A percentile compares a stretch with the other conserved stretches of the same genome.
These are phyloP conservation scores for Microcyclospora pomicola DNA, from an alignment of 2,329 filamentous ascomycete genomes.

Conservation along the genomic window DNA sequence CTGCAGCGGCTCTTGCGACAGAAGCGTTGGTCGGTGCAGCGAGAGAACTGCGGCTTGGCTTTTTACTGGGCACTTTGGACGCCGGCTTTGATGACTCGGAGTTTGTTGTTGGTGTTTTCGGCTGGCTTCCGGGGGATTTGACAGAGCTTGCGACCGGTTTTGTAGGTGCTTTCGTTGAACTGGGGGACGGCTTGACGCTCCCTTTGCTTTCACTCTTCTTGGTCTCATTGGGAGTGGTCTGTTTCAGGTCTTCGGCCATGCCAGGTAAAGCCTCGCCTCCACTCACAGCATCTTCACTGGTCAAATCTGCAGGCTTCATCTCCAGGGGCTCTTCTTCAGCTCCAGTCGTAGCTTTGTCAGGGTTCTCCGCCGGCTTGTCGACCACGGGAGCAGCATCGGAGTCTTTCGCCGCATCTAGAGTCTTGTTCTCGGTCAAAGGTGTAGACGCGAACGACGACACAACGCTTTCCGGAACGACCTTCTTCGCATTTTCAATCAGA, in stretches of 20 bases:
- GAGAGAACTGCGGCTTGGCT: constrained; percentile 21
- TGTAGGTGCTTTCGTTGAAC: constrained; percentile 9
- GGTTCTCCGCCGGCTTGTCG: constrained; percentile 23
- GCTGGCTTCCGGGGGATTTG: constrained; percentile 9
- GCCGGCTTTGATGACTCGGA: constrained; percentile 2
- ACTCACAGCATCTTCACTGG: constrained; percentile 24
- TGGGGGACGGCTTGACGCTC: constrained; percentile 6
- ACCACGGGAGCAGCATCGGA: not conserved
- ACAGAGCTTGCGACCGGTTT: constrained; percentile 5
- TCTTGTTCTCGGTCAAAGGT: constrained; percentile 14
- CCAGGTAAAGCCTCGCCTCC: constrained; percentile 24
- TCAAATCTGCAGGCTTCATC: constrained; percentile 28
- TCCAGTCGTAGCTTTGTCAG: constrained; percentile 30
- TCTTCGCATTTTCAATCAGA: constrained; percentile 23
- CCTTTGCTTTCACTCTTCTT: too few relatives aligned
- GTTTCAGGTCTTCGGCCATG: constrained; percentile 18
- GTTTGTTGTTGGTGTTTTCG: constrained; percentile 9
- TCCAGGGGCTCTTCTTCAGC: constrained; percentile 28
- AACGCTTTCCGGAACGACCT: constrained; percentile 30
- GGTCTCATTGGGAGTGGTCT: too few relatives aligned
- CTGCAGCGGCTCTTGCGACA: constrained; percentile 12
- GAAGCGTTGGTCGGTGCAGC: constrained; percentile 23
- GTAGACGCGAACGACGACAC: constrained; percentile 24
- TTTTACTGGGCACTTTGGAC: constrained; percentile 11
- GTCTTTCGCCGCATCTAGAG: constrained; percentile 1